Evolutionary conservation across 306 rosid genomes (phyloP), one percentile per base, ranked within the genome.

Genomic region (Nissolia schottii): DNA sequence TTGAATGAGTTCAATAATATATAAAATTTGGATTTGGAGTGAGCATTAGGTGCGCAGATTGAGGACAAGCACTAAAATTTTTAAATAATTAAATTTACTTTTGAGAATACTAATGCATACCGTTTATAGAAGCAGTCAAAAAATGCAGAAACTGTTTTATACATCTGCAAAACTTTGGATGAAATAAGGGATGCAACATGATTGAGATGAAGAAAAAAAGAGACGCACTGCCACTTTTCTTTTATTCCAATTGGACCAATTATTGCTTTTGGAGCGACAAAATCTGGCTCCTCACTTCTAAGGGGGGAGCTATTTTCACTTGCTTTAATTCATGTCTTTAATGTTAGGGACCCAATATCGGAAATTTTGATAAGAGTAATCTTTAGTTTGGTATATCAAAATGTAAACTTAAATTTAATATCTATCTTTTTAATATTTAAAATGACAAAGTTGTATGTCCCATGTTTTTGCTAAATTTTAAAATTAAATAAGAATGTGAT

Each of bases 241-340:
- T 76, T 59, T n/a, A n/a, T n/a, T n/a, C n/a, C n/a, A n/a, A n/a
- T n/a, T n/a, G n/a, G n/a, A n/a, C 55, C 53, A 38, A 45, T 23
- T 19, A 48, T 55, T 67, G 50, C 77, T 57, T 84, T 73, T 56
- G 45, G 73, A 65, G 74, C 65, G 67, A 38, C 79, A 75, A 73
- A 60, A 73, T 70, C 62, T 74, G 37, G 32, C 60, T 23, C 9
- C 3, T 54, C 2, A 24, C n/a, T n/a, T n/a, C n/a, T n/a, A n/a
- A n/a, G n/a, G n/a, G n/a, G n/a, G n/a, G 23, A 12, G 27, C 68
- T 60, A 81, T 75, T 66, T 31, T 50, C 34, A 50, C 28, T 46
- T n/a, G n/a, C n/a, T 80, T 46, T 71, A 14, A 25, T 34, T 27
- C 64, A 60, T n/a, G n/a, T 23, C 24, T 67, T 60, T 11, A 11